A percentile compares a stretch with the other conserved stretches of the same genome.
Evolutionary conservation across 2,329 filamentous ascomycete species (phyloP).

Genomic region (Zymoseptoria tritici): DNA sequence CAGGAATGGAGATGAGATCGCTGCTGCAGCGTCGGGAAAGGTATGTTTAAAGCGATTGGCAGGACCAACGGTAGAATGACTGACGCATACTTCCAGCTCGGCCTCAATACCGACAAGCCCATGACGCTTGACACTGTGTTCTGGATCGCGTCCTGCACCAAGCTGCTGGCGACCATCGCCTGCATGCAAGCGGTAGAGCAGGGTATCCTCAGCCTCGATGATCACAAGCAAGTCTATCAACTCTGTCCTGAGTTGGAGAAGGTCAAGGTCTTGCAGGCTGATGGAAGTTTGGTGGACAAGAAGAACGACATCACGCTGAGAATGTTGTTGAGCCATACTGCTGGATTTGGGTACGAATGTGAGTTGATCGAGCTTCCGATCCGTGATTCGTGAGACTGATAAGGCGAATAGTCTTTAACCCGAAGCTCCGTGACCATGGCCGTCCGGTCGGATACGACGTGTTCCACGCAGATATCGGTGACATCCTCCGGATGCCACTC

Average conservation of each 20-base stretch:
- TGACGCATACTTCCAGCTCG: constrained; percentile 11
- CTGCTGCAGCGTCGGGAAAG: constrained; percentile 37
- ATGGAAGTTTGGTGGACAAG: constrained; percentile 36
- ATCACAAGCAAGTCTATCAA: constrained; percentile 33
- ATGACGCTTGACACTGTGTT: constrained; percentile 57
- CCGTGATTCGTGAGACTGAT: neutral
- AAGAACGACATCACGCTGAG: constrained; percentile 43
- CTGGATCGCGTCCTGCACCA: constrained; percentile 48
- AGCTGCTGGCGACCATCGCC: constrained; percentile 38
- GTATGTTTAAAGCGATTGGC: neutral
- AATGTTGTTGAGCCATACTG: constrained; percentile 46
- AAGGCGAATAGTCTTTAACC: constrained; percentile 31
- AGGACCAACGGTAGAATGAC: neutral
- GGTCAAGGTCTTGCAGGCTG: constrained; percentile 35
- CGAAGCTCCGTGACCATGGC: constrained; percentile 34
- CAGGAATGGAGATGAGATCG: constrained; percentile 37
- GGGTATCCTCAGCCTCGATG: constrained; percentile 36
- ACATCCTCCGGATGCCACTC: constrained; percentile 46
- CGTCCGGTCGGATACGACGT: constrained; percentile 50
- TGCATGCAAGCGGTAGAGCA: constrained; percentile 44
- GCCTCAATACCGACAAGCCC: constrained; percentile 36
- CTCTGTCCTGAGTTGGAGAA: constrained; percentile 38
- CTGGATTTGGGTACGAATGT: constrained; percentile 43
- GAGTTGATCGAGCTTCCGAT: constrained; percentile 5
- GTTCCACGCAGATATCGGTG: constrained; percentile 38